Percentiles rank a stretch among this genome's conserved stretches.
Conservation (phyloP, 1,139 yeast species). For the Hyphopichia wangnamkhiaoensis region DNA sequence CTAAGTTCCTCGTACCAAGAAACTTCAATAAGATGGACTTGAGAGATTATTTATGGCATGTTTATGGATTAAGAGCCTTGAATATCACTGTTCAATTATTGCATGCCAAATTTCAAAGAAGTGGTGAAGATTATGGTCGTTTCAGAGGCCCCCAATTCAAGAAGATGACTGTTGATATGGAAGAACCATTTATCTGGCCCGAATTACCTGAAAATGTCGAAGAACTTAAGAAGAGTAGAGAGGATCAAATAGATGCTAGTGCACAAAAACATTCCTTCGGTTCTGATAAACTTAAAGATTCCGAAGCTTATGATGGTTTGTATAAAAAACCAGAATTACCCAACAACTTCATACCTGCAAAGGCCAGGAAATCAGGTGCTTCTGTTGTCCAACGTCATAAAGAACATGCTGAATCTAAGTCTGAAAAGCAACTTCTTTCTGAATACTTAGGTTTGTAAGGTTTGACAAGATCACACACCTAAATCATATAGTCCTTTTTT, state of each 20-base stretch:
- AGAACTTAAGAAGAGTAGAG: constrained; percentile 20
- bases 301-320: constrained; percentile 75
- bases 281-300: constrained; percentile 68
- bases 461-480: constrained; percentile 1
- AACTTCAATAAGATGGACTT: constrained; percentile 88
- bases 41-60: constrained; percentile 85
- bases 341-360: constrained; percentile 66
- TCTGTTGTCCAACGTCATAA: constrained; percentile 33
- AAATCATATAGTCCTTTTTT: neutral
- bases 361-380: constrained; percentile 43
- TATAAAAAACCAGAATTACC: constrained; percentile 72
- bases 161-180: constrained; percentile 94
- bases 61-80: constrained; percentile 85
- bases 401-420: constrained; percentile 22
- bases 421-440: constrained; percentile 34
- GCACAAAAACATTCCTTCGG: constrained; percentile 46
- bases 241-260: constrained; percentile 29
- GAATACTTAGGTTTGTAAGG: constrained; percentile 14
- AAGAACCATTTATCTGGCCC: constrained; percentile 94
- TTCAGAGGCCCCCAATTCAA: constrained; percentile 80
- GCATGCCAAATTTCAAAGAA: constrained; percentile 69
- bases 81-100: constrained; percentile 83
- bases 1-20: constrained; percentile 89
- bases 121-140: constrained; percentile 65
- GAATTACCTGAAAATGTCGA: constrained; percentile 46